Percentiles rank a stretch among this genome's conserved stretches.
These are phyloP conservation scores for Sclerotinia trifoliorum DNA, from an alignment of 2,329 filamentous ascomycete species.

Conservation along the genomic window DNA sequence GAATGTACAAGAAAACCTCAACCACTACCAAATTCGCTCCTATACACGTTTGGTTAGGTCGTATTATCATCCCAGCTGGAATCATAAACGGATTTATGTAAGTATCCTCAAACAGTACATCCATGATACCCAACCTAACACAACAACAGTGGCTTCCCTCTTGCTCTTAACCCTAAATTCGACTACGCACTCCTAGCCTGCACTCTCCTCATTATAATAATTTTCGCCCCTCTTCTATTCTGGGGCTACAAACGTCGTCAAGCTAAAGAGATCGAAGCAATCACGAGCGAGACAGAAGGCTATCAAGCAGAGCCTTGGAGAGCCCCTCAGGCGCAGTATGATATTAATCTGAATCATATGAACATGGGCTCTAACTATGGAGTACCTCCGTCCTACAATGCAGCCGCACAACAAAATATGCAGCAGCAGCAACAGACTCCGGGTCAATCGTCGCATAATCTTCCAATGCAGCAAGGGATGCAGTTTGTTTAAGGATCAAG, in stretches of 20 bases:
- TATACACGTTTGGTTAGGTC: constrained; percentile 58
- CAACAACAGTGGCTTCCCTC: constrained; percentile 52
- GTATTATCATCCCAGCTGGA: constrained; percentile 52
- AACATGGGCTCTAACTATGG: background rate
- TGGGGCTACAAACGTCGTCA: constrained; percentile 24
- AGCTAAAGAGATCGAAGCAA: background rate
- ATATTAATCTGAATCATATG: constrained; percentile 19
- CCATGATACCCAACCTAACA: background rate
- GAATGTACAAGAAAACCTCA: constrained; percentile 51
- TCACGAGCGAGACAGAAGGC: constrained; percentile 1
- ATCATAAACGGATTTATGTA: constrained; percentile 58
- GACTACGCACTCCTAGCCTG: constrained; percentile 50
- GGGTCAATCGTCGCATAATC: constrained; percentile 9
- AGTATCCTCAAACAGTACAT: constrained; percentile 28
- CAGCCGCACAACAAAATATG: background rate
- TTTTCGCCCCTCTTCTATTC: constrained; percentile 38
- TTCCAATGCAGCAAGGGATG: background rate
- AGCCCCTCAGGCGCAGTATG: constrained; percentile 10
- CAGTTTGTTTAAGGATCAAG: constrained; percentile 16
- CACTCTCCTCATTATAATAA: constrained; percentile 45
- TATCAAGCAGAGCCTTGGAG: constrained; percentile 22
- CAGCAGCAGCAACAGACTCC: background rate
- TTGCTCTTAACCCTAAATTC: constrained; percentile 51
- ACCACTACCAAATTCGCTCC: constrained; percentile 51
- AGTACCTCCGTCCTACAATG: constrained; percentile 6